Base-by-base conservation (phyloP, 1,284 basidiomycete species). In the Moniliella sp. region DNA sequence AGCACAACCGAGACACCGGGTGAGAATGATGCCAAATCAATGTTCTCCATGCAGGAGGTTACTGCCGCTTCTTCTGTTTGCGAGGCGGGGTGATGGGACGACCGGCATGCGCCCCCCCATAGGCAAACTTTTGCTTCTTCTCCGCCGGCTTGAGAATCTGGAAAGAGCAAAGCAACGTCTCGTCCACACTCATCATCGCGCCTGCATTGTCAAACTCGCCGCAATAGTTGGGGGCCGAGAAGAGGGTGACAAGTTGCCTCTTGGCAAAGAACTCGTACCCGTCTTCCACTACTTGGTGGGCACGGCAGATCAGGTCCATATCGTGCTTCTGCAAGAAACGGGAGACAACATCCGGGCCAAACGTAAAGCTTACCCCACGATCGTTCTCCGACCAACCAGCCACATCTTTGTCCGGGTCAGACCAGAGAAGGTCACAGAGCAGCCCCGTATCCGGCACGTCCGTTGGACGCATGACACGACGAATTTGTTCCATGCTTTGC, bases 381-480 rank as follows among this genome's bases (percentile, higher is more conserved):
- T 97, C 88, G 62, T 97, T 97, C 67, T 97, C 88, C 61, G 81
- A 86, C 88, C 88, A 97, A 7, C 86, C 88, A 16, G 84, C 88
- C 55, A 94, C 93, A 60, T 94, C 88, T 66, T 97, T 94, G 69
- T 94, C 88, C 27, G 88, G 88, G 67, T 97, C 88, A 37, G 88
- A 94, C 88, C 88, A 97, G 48, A 97, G 67, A 38, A 97, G 69
- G 64, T 97, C 88, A 62, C 84, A 94, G 28, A 97, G 72, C 35
- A 94, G 69, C 40, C 86, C n/a, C 44, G 84, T 93, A 66, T 97
- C 88, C 43, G 91, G 88, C 34, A 97, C 88, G 64, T 97, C 88
- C 39, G 88, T 97, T 25, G 88, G 91, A 66, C 88, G 71, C 88
- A 94, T 94, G 31, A 97, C 86, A 61, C 88, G 73, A 62, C 91